Base-by-base conservation (phyloP, 2,329 filamentous ascomycete species). In the Pyrenophora teres region DNA sequence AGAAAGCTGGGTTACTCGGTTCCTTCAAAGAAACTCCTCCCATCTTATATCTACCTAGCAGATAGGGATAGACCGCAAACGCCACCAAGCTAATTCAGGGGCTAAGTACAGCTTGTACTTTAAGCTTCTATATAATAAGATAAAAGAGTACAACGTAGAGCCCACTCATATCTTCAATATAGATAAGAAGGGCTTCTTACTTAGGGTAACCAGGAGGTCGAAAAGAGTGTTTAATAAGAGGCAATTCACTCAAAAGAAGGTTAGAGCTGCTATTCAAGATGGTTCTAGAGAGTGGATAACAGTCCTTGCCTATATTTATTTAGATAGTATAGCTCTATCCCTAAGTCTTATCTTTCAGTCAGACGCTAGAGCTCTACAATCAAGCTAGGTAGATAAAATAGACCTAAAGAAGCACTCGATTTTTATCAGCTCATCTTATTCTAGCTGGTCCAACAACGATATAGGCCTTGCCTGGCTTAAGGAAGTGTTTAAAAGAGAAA, bases 61-160 rank as follows among this genome's bases (percentile, higher is more conserved):
- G 37, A 31, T 13, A 13, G 41, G 37, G 31, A 51, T 56, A 36
- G 45, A 52, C 37, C 13, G 9, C 41, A 33, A 52, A 36, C 43
- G 47, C 19, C 40, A 56, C 53, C 36, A 39, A 12, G 53, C 50
- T 36, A 16, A 57, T 33, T 50, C 42, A n/a, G 23, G n/a, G 6
- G 15, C 38, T 23, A 55, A 60, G 48, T 65, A 62, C 51, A 42
- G 38, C 10, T 44, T 46, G 10, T 52, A 54, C n/a, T 66, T 66
- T 38, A 36, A 43, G 30, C 40, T 43, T 23, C 16, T 43, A 8
- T 19, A 35, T n/a, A 6, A 43, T n/a, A 43, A 43, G 31, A 33
- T 43, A 4, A 18, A 35, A 12, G 30, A 43, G 15, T 43, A 43
- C n/a, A 23, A 43, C 8, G 18, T 43, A 15, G n/a, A 43, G 13